Conservation (phyloP, 2,329 filamentous ascomycete species). For the Colletotrichum cordylinicola region DNA sequence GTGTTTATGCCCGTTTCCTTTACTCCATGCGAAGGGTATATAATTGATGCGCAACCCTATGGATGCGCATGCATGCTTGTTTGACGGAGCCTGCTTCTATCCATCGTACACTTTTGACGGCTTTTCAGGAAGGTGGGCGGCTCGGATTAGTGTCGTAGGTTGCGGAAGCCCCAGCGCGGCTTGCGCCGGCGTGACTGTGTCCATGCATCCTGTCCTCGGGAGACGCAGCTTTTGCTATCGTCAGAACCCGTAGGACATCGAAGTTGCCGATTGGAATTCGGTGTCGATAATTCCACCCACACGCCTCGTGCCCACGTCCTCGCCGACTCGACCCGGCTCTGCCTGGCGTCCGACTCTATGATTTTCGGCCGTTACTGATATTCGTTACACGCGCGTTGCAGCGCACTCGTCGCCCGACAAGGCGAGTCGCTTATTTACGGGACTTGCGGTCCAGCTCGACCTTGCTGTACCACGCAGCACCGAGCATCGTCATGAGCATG, state of each 20-base stretch:
- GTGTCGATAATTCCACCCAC: background rate
- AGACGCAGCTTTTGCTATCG: background rate
- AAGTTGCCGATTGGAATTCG: background rate
- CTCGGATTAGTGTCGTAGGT: background rate
- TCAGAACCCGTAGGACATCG: background rate
- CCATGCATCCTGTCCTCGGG: background rate
- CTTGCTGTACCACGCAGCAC: constrained; percentile 63
- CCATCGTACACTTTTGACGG: constrained; percentile 11
- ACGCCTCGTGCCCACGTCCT: background rate
- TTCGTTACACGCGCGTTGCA: constrained; percentile 7
- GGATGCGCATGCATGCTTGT: constrained; percentile 6
- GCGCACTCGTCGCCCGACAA: background rate
- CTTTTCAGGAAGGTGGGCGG: background rate
- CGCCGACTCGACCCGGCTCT: background rate
- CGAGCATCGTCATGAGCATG: constrained; percentile 59
- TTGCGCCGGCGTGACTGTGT: background rate
- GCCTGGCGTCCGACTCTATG: constrained; percentile 7
- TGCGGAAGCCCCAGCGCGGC: background rate
- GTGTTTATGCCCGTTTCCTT: constrained; percentile 17
- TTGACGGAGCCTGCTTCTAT: background rate
- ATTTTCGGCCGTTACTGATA: constrained; percentile 21
- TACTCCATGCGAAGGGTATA: constrained; percentile 23
- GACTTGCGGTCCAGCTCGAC: constrained; percentile 58
- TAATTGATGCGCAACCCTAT: constrained; percentile 2
- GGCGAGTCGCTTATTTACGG: constrained; percentile 13